Base-by-base conservation (phyloP, 2,329 filamentous ascomycete species). In the Claviceps cyperi region DNA sequence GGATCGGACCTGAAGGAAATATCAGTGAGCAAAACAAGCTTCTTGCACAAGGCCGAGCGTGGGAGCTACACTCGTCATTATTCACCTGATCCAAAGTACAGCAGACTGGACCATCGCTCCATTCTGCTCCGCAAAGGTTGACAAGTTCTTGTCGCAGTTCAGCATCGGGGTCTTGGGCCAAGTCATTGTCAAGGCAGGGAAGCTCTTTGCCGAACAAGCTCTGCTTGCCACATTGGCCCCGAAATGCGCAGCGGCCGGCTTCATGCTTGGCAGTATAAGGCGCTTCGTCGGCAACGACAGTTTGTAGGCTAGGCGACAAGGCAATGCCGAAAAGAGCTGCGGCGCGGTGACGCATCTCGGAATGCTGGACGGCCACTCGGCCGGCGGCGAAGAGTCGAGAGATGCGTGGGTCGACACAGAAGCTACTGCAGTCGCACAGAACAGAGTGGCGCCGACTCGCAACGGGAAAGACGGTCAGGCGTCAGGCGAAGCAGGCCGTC, bases 151-250 rank as follows among this genome's bases (percentile, higher is more conserved):
- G 74, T 54, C 89, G 80, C 52, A 87, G 74, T 50, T 80, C 76
- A 7, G 78, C 75, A 21, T 84, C 79, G 1, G 91, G 91, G 36
- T 84, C 76, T 55, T 81, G 73, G 37, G 92, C 92, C 37, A 83
- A 71, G 4, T 76, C 89, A 64, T 98, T 98, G 68, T 98, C 91
- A 14, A 90, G 81, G 63, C 92, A 98, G 4, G 92, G 92, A 53
- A 97, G 74, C 57, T 94, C 80, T 51, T 87, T 84, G 50, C 89
- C 87, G 60, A 97, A 97, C 64, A 92, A 84, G 55, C 84, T 83
- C 67, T 91, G 83, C 66, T 89, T 90, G 46, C 92, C 92, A 64
- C 92, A 98, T 55, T 94, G 84, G 7, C 89, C 89, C 47, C 91
- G 80, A 54, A 97, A 87, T 1, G 91, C 88, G 66, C 91, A 97